Base-by-base conservation (phyloP, 2,329 filamentous ascomycete species). In the Neonectria punicea region DNA sequence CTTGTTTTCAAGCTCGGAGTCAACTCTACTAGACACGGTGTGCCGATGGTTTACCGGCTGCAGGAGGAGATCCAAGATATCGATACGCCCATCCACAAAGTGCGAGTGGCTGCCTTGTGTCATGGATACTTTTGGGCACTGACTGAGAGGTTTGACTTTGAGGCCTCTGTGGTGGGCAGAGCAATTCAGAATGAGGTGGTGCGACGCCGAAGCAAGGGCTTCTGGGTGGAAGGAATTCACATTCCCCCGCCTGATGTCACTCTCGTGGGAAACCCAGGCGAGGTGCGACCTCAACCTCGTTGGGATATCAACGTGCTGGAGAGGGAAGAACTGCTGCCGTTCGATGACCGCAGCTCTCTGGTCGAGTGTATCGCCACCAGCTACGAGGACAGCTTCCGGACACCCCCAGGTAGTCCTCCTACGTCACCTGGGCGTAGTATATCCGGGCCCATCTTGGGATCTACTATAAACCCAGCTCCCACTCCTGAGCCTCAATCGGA, bases 51-150 rank as follows among this genome's bases (percentile, higher is more conserved):
- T 11, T 89, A 97, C 77, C 88, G 92, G 50, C 85, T 98, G 1
- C 94, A 98, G 77, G 93, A 97, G 73, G 93, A 96, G 67, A 92
- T 96, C 34, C 85, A 88, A 60, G 86, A 87, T 8, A 83, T 90
- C 3, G 88, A 90, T 51, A 86, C 86, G 25, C 89, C 91, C 0
- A 78, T 88, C 46, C 87, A 90, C 32, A 96, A 95, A 75, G 87
- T 97, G 43, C 91, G 93, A 47, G 84, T 97, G 47, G 93, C 92
- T 32, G 94, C 92, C 75, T 82, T 98, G 61, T 93, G 95, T 55
- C 93, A 97, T 74, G 94, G 93, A 9, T 98, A 98, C 78, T 89
- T 98, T 63, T 95, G 92, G 91, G 87, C 89, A 1, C 76, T 98
- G 66, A 89, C 87, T 5, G 90, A 94, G 63, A 90, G 88, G 60